Conservation (phyloP, 2,329 filamentous ascomycete genomes). For the Sclerotinia borealis region DNA sequence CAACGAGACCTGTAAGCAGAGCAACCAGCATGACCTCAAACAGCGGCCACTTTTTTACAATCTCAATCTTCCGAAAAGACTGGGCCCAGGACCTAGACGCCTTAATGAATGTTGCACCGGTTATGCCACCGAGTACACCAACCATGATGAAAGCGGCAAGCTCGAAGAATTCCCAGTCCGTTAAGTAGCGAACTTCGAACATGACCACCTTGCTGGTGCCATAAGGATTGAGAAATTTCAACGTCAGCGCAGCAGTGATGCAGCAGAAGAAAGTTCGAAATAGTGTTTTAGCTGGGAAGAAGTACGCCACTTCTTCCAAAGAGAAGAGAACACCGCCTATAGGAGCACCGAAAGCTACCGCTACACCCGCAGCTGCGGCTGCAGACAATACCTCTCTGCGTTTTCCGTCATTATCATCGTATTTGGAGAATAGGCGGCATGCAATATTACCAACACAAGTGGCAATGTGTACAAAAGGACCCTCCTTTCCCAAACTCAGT, state of each 20-base stretch:
- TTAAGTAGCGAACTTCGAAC: conserved; percentile 85
- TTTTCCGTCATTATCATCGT: conserved; percentile 90
- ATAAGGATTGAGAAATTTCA: conserved; percentile 95
- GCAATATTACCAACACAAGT: conserved; percentile 93
- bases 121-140: conserved; percentile 74
- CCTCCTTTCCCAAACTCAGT: conserved; percentile 84
- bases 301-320: conserved; percentile 92
- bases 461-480: conserved; percentile 95
- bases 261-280: conserved; percentile 99
- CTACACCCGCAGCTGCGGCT: conserved; percentile 83
- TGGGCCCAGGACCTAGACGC: conserved; percentile 85
- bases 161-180: conserved; percentile 94
- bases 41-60: conserved; percentile 78
- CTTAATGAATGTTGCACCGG: conserved; percentile 94
- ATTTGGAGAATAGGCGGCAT: conserved; percentile 90
- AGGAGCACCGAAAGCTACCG: conserved; percentile 90
- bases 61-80: conserved; percentile 71
- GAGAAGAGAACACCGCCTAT: conserved; percentile 88
- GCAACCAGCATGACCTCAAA: conserved; percentile 87
- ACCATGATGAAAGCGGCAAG: conserved; percentile 78
- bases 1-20: conserved; percentile 72
- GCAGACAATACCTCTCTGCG: conserved; percentile 90
- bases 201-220: conserved; percentile 95
- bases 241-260: conserved; percentile 81
- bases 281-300: conserved; percentile 94